Conservation (phyloP, 257 asterid species). For the Leonotis leonurus region DNA sequence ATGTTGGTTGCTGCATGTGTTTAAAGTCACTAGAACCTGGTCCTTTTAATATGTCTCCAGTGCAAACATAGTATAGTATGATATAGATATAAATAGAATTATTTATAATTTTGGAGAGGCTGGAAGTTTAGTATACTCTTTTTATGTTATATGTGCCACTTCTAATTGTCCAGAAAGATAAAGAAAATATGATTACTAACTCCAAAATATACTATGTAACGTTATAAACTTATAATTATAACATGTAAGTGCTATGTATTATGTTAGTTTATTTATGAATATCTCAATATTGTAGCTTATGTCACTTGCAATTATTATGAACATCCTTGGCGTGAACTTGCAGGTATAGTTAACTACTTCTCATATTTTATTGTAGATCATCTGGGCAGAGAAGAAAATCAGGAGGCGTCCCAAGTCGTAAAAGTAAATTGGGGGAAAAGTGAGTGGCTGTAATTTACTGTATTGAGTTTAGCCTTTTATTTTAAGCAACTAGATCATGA, state of each 20-base stretch:
- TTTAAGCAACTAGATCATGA: slow-evolving; percentile 15
- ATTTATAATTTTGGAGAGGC: neutral
- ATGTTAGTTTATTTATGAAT: neutral
- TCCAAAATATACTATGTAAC: neutral
- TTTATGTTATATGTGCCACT: neutral
- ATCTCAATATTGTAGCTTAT: neutral
- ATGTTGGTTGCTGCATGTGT: neutral
- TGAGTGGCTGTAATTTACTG: slow-evolving; percentile 36
- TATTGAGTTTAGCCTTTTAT: slow-evolving; percentile 4
- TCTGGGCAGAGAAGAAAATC: slow-evolving; percentile 47
- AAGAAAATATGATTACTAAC: neutral
- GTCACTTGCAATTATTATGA: neutral
- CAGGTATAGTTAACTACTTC: neutral
- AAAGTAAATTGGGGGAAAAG: slow-evolving; percentile 41
- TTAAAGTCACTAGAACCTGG: neutral
- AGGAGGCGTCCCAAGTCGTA: slow-evolving; percentile 34
- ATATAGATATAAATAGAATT: neutral
- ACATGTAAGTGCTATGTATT: neutral
- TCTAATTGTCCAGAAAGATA: neutral
- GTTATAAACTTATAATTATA: too few species aligned
- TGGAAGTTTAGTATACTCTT: neutral
- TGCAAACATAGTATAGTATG: neutral
- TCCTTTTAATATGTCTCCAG: neutral
- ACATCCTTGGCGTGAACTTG: neutral
- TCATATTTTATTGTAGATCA: slow-evolving; percentile 37